Evolutionary conservation across 768 basidiomycete species (phyloP).

Genomic region (Podaxis sp.): DNA sequence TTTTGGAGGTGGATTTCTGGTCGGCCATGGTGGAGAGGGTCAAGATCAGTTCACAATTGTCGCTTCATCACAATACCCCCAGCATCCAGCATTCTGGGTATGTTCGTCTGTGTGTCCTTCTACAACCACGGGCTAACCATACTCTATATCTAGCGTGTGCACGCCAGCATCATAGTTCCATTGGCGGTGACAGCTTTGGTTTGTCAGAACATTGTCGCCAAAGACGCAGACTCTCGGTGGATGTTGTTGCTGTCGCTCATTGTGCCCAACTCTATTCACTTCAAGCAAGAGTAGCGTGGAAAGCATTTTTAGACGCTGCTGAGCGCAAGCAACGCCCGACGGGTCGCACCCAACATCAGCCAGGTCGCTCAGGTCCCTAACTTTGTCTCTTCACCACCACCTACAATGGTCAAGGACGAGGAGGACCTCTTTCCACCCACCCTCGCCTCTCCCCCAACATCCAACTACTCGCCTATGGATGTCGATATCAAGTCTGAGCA

Average conservation of each 20-base stretch:
- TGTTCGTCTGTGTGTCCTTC: not conserved
- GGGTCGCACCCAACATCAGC: slow-evolving; percentile 2
- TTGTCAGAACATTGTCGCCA: slow-evolving; percentile 3
- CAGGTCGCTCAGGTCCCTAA: slow-evolving; percentile 4
- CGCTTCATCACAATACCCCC: slow-evolving; percentile 5
- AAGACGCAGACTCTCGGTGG: slow-evolving; percentile 1
- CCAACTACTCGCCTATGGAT: slow-evolving; percentile 27
- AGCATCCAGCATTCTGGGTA: not conserved
- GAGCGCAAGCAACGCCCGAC: not conserved
- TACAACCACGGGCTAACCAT: too few relatives aligned
- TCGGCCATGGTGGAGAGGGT: slow-evolving; percentile 28
- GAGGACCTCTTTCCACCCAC: slow-evolving; percentile 29
- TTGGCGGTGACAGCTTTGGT: not conserved
- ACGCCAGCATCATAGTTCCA: not conserved
- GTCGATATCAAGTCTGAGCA: slow-evolving; percentile 32
- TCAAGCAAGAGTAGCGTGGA: not conserved
- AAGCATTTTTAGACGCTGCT: not conserved
- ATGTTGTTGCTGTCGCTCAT: slow-evolving; percentile 1
- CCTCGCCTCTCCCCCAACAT: slow-evolving; percentile 26
- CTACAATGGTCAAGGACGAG: slow-evolving; percentile 18
- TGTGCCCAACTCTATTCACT: not conserved
- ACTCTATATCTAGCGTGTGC: not conserved
- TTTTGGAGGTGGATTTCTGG: slow-evolving; percentile 39
- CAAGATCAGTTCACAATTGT: slow-evolving; percentile 9
- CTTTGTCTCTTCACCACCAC: slow-evolving; percentile 10